phyloP scores from a whole-genome alignment of 257 asterid species.

The Cynanchum wilfordii region DNA sequence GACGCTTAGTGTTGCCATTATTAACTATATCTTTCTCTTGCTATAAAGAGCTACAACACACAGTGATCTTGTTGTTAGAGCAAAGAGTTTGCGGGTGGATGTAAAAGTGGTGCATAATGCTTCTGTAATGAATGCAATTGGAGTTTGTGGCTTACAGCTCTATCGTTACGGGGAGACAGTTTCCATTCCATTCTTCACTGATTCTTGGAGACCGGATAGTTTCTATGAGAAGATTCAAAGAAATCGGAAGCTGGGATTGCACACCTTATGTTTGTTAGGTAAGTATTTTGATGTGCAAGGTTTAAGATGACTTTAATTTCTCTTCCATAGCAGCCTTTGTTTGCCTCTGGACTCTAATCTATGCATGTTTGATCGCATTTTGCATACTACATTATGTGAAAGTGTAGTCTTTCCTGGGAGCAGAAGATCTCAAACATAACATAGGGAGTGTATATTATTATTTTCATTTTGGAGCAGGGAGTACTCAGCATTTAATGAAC shows the following conservation, averaged over 20 bases:
- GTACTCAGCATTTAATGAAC: not conserved
- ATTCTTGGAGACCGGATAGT: slow-evolving; percentile 93
- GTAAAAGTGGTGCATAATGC: slow-evolving; percentile 91
- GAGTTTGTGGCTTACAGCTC: slow-evolving; percentile 90
- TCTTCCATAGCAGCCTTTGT: not conserved
- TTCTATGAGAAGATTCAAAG: slow-evolving; percentile 73
- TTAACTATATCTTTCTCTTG: slow-evolving; percentile 7
- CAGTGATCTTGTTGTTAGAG: slow-evolving; percentile 85
- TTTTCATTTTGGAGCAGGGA: not conserved
- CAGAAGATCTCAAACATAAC: not conserved
- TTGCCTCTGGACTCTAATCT: not conserved
- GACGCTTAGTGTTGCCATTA: not conserved
- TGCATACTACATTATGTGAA: not conserved
- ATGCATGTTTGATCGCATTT: not conserved
- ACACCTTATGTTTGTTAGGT: slow-evolving; percentile 93
- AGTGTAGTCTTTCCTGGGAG: not conserved
- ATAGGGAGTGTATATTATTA: too few relatives aligned
- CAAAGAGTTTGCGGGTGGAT: slow-evolving; percentile 68
- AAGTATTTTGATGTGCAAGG: slow-evolving; percentile 3
- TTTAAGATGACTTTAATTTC: not conserved
- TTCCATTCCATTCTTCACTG: slow-evolving; percentile 88
- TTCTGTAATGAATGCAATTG: slow-evolving; percentile 88
- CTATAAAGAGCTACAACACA: slow-evolving; percentile 82
- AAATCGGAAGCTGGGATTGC: slow-evolving; percentile 61
- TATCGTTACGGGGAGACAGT: slow-evolving; percentile 87